These are phyloP conservation scores for Cutaneotrichosporon sp. DNA, from an alignment of 1,284 basidiomycete species.

Conservation along the genomic window DNA sequence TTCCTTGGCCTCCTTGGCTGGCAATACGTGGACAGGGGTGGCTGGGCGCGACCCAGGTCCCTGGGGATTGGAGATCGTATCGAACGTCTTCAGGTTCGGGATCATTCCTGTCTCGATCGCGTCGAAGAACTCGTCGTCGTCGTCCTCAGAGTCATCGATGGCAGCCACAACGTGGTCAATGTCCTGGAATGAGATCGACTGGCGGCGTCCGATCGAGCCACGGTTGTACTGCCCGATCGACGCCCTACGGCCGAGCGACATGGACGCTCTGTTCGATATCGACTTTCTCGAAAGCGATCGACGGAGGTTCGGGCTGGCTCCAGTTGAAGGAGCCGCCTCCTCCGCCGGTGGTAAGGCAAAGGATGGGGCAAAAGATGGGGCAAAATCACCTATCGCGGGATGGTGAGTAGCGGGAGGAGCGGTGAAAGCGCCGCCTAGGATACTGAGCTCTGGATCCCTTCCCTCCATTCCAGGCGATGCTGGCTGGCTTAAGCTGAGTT, in stretches of 20 bases:
- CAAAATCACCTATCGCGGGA: background rate
- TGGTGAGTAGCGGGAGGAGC: background rate
- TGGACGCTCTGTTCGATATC: background rate
- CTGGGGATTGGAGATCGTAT: constrained; percentile 57
- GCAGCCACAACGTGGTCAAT: constrained; percentile 43
- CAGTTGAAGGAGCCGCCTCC: background rate
- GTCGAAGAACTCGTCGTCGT: constrained; percentile 97
- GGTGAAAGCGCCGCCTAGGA: background rate
- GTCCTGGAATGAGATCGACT: constrained; percentile 39
- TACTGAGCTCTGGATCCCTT: background rate
- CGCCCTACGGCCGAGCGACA: constrained; percentile 1
- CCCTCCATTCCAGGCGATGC: constrained; percentile 18
- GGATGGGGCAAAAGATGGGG: background rate
- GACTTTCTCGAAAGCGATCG: constrained; percentile 10
- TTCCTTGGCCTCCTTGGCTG: background rate
- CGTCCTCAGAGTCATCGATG: constrained; percentile 60
- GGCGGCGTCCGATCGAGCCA: constrained; percentile 16
- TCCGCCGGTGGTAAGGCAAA: constrained; percentile 11
- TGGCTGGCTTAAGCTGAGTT: constrained; percentile 34
- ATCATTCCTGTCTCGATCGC: constrained; percentile 82
- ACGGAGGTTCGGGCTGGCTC: background rate
- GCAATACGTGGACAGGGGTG: background rate
- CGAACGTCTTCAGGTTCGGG: constrained; percentile 66
- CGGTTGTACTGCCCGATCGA: constrained; percentile 8
- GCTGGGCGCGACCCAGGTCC: constrained; percentile 5